Percentiles rank a stretch among this genome's conserved stretches.
phyloP scores from a whole-genome alignment of 208 protist genomes.

The Trypanosoma boissoni region DNA sequence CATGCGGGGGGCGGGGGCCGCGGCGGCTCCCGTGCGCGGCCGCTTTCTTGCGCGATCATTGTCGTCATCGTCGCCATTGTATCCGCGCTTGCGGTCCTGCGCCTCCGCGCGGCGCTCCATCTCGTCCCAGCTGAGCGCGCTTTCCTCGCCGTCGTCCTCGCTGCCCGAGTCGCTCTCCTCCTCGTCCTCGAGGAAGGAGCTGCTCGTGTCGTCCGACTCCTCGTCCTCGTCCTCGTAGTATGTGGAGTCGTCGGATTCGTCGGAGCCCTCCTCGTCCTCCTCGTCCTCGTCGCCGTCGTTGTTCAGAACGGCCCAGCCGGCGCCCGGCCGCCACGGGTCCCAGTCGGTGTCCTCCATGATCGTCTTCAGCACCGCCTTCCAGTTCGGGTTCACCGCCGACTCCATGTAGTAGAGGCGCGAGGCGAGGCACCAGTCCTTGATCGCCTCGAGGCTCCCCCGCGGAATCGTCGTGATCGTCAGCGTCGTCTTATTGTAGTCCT shows the following conservation, averaged over 20 bases:
- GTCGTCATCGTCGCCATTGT: slow-evolving; percentile 63
- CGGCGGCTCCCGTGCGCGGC: slow-evolving; percentile 26
- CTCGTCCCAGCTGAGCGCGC: slow-evolving; percentile 80
- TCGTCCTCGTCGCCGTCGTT: slow-evolving; percentile 82
- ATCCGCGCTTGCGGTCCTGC: slow-evolving; percentile 58
- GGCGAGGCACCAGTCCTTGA: slow-evolving; percentile 85
- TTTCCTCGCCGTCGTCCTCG: slow-evolving; percentile 52
- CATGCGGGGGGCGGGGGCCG: slow-evolving; percentile 1
- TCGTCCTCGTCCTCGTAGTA: slow-evolving; percentile 82
- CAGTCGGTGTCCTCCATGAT: slow-evolving; percentile 86
- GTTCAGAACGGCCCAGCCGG: slow-evolving; percentile 70
- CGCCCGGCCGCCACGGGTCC: slow-evolving; percentile 71
- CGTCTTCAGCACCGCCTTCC: slow-evolving; percentile 71
- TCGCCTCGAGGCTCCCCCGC: slow-evolving; percentile 40
- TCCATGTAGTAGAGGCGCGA: slow-evolving; percentile 85
- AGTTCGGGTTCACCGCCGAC: slow-evolving; percentile 75
- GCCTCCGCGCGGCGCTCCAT: slow-evolving; percentile 75
- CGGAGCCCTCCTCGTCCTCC: slow-evolving; percentile 65
- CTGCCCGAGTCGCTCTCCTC: slow-evolving; percentile 48
- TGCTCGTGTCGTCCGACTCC: slow-evolving; percentile 56
- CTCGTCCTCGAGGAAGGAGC: slow-evolving; percentile 78
- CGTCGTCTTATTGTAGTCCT: slow-evolving; percentile 91
- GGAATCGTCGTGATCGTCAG: slow-evolving; percentile 69
- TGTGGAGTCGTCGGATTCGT: slow-evolving; percentile 70
- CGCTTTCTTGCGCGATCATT: slow-evolving; percentile 35